Percentiles rank a stretch among this genome's conserved stretches.
Conservation (phyloP, 2,329 filamentous ascomycete genomes). For the Pseudopyrenochaeta lycopersici region DNA sequence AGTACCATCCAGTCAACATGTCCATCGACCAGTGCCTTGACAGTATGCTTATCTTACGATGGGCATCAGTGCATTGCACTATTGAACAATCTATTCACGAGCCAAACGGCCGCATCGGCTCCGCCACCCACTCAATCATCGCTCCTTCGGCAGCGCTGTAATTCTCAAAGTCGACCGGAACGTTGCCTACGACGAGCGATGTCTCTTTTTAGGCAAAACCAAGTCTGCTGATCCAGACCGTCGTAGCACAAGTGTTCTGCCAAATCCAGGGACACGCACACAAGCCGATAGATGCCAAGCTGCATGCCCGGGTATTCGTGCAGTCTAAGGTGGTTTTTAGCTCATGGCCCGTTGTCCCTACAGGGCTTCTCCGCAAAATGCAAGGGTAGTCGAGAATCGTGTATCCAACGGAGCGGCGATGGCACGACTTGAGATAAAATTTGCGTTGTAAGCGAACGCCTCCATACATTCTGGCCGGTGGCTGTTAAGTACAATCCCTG, state of each 20-base stretch:
- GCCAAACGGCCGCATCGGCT: conserved; percentile 14
- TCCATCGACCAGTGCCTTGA: not conserved
- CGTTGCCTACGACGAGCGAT: not conserved
- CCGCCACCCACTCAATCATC: not conserved
- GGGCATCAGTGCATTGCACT: conserved; percentile 34
- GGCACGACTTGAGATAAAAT: not conserved
- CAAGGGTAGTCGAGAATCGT: conserved; percentile 10
- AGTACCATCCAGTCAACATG: not conserved
- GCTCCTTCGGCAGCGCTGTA: not conserved
- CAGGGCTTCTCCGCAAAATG: conserved; percentile 27
- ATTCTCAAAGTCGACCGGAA: not conserved
- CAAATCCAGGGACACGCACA: conserved; percentile 8
- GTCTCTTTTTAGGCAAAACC: conserved; percentile 12
- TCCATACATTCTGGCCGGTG: conserved; percentile 1
- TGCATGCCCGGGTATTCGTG: conserved; percentile 15
- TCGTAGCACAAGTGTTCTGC: not conserved
- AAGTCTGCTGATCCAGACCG: conserved; percentile 2
- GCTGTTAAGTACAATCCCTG: not conserved
- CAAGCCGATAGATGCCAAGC: conserved; percentile 10
- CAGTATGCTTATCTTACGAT: conserved; percentile 7
- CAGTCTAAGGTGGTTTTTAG: not conserved
- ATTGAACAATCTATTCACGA: conserved; percentile 23
- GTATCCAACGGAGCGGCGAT: not conserved
- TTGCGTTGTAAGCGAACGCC: not conserved
- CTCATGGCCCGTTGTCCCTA: not conserved